Evolutionary conservation across 23 red algal genomes (phyloP), one percentile per base, ranked within the genome.

Genomic region (Pyropia haitanensis): DNA sequence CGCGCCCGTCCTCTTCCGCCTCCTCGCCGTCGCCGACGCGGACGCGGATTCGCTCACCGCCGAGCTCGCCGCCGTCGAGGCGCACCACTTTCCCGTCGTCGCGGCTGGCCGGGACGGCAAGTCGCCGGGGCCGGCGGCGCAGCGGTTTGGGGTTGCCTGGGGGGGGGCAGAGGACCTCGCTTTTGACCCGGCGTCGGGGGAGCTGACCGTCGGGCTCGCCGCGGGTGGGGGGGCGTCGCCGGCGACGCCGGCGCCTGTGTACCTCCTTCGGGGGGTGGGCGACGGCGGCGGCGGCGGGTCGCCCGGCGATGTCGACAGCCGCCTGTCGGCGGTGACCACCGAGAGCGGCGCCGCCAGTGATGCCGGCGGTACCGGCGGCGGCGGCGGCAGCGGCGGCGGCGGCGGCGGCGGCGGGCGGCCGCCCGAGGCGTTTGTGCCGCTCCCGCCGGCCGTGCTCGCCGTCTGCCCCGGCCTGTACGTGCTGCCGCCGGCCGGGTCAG

Each of bases 1-100:
- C 8, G 33, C 27, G 19, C 74, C 83, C 0, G 50, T 88, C 15
- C 27, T 88, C 18, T 27, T 60, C 24, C 55, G 83, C 6, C 48
- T 88, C 18, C 46, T 88, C 23, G 69, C 71, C 44, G 51, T 88
- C 56, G 69, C 65, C 32, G 83, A 88, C 5, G 29, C 56, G 27
- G 83, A 88, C 63, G 34, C 73, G 17, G 48, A 44, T 25, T 68
- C 83, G 16, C 76, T 88, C 57, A 78, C 63, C 1, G 83, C 83
- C 20, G 59, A 74, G 59, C 54, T 77, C 20, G 51, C 31, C 7
- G 39, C 39, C 39, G 39, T 46, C 39, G 39, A 46, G 39, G 39
- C 39, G 10, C 39, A 46, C 10, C 39, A 46, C 39, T 46, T 46
- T 13, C 39, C 39, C 39, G 39, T 46, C 39, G 39, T 46, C 39